Evolutionary conservation across 805 yeast species (phyloP).

Genomic region (Ogataea glucozyma): DNA sequence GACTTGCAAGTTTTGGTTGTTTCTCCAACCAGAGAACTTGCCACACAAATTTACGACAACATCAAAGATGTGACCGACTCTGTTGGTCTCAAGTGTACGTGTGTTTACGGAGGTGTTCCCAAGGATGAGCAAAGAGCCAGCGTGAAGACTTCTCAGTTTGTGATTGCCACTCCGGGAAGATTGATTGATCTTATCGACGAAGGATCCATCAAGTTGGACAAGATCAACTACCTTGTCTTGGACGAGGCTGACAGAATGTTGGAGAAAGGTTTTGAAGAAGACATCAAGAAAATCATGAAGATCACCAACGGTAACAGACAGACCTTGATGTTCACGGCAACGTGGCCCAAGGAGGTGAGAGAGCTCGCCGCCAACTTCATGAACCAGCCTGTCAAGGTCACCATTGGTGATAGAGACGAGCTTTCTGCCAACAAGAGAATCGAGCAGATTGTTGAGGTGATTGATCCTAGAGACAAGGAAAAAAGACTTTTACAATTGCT

Average conservation of each 20-base stretch:
- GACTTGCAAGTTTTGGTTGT: slow-evolving; percentile 78
- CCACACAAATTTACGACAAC: slow-evolving; percentile 89
- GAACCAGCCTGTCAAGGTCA: slow-evolving; percentile 82
- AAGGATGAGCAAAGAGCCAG: slow-evolving; percentile 85
- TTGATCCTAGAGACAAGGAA: slow-evolving; percentile 82
- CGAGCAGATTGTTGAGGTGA: slow-evolving; percentile 89
- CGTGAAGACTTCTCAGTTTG: slow-evolving; percentile 67
- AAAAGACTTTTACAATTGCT: slow-evolving; percentile 69
- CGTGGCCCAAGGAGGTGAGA: slow-evolving; percentile 99
- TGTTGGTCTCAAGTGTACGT: slow-evolving; percentile 67
- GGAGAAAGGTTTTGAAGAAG: slow-evolving; percentile 97
- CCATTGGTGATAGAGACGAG: slow-evolving; percentile 94
- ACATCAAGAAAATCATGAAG: slow-evolving; percentile 80
- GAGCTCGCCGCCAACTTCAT: slow-evolving; percentile 85
- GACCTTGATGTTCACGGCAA: slow-evolving; percentile 98
- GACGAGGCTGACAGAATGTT: slow-evolving; percentile 99
- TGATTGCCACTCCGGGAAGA: slow-evolving; percentile 99
- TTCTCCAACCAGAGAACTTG: slow-evolving; percentile 97
- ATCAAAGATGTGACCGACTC: slow-evolving; percentile 63
- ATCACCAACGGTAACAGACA: slow-evolving; percentile 63
- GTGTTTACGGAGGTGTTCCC: slow-evolving; percentile 97
- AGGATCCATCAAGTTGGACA: slow-evolving; percentile 69
- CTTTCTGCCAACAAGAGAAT: slow-evolving; percentile 92
- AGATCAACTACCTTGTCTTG: slow-evolving; percentile 76
- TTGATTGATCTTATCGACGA: slow-evolving; percentile 87